Base-by-base conservation (phyloP, 495 filamentous ascomycete genomes). In the Xylaria curta region DNA sequence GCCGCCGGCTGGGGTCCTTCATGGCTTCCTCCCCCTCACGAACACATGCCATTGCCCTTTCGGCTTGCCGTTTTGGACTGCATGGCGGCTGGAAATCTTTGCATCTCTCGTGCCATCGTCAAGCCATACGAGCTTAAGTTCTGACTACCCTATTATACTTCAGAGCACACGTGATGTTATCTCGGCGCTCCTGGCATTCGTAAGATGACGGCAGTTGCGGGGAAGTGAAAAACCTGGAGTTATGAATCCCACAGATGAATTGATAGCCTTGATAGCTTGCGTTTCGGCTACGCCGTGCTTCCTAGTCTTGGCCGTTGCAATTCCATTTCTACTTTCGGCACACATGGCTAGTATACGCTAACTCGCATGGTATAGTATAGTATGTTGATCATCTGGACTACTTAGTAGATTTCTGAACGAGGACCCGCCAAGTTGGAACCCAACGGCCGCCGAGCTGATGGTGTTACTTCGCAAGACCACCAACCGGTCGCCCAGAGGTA, bases 51-150 rank as follows among this genome's bases (percentile, higher is more conserved):
- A 21, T 2, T 40, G 60, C 44, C 26, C 46, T 21, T 19, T 47
- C 31, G 63, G 4, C 19, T 59, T 38, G 7, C 33, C 54, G 4
- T 31, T 59, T 19, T 15, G 28, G 31, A 60, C 28, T 19, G 49
- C 65, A 66, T 66, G 65, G 49, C 49, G 47, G 65, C 49, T 67
- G 65, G 56, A 67, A 67, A 67, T 44, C 38, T 54, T 67, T 67
- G 65, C 49, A 49, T 33, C 49, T 67, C 65, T 49, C 65, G 65
- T 67, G 65, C 49, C 33, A 17, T 42, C 19, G 1, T 19, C 33
- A 13, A 44, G 65, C 65, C 65, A 17, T 54, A 6, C 2, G 17
- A 54, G 36, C 24, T 54, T 38, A 46, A 33, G 28, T 47, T 12
- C 8, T 19, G 31, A 21, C 24, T 33, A 60, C 10, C 8, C 44